Percentiles rank a stretch among this genome's conserved stretches.
phyloP scores from a whole-genome alignment of 2,329 filamentous ascomycete species.

The Phialocephala subalpina region DNA sequence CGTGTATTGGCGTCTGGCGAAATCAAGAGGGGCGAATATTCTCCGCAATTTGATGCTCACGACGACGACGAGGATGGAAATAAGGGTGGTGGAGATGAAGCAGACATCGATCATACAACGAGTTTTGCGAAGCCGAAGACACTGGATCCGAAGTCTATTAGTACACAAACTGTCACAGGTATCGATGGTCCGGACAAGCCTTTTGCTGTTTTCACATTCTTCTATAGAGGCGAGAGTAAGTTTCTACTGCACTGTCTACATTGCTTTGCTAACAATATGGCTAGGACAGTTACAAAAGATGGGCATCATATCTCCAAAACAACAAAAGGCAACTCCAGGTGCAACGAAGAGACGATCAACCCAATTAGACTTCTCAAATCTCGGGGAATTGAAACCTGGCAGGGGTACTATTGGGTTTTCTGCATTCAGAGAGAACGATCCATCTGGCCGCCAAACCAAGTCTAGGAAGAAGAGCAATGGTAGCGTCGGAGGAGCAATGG shows the following conservation, averaged over 20 bases:
- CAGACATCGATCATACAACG: constrained; percentile 93
- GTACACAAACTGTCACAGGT: constrained; percentile 98
- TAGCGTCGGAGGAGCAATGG: constrained; percentile 62
- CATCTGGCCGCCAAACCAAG: constrained; percentile 65
- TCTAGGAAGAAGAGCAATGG: constrained; percentile 70
- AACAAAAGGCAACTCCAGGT: constrained; percentile 65
- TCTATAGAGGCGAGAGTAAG: constrained; percentile 95
- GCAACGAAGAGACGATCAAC: constrained; percentile 81
- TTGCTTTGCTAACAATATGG: constrained; percentile 28
- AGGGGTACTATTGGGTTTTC: constrained; percentile 86
- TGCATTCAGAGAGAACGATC: constrained; percentile 78
- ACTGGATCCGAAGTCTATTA: constrained; percentile 95
- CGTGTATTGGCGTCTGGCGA: constrained; percentile 94
- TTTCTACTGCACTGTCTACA: constrained; percentile 38
- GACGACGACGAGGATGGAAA: constrained; percentile 81
- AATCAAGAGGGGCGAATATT: constrained; percentile 98
- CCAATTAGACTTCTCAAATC: constrained; percentile 83
- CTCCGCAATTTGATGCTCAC: constrained; percentile 95
- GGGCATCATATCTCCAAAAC: constrained; percentile 81
- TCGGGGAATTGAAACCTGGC: constrained; percentile 84
- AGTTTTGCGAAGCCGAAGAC: constrained; percentile 98
- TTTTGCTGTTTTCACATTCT: constrained; percentile 96
- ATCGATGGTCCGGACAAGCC: constrained; percentile 96
- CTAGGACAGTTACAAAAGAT: constrained; percentile 95
- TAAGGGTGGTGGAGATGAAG: constrained; percentile 66